phyloP scores from a whole-genome alignment of 306 rosid genomes.

The Echinosophora koreensis region DNA sequence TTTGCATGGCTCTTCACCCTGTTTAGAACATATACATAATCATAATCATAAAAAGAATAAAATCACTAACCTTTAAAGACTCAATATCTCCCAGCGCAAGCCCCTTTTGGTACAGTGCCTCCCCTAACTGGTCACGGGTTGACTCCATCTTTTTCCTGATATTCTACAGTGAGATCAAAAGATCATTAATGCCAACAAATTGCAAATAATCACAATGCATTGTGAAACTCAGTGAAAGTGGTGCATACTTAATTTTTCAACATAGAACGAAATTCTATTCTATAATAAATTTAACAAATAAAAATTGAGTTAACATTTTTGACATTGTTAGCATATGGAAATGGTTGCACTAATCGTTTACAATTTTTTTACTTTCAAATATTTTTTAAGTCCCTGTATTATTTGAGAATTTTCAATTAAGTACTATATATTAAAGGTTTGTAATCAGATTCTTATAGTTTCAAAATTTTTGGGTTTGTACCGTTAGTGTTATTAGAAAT shows the following conservation, averaged over 20 bases:
- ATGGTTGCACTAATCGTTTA: background rate
- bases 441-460: background rate
- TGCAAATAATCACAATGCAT: constrained; percentile 25
- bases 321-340: background rate
- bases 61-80: constrained; percentile 71
- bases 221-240: background rate
- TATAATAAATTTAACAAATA: background rate
- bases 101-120: constrained; percentile 92
- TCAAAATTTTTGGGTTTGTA: background rate
- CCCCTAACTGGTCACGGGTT: constrained; percentile 85
- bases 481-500: background rate
- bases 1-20: constrained; percentile 20
- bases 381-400: background rate
- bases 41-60: constrained; percentile 32
- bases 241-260: background rate
- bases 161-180: constrained; percentile 54
- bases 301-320: constrained; percentile 6
- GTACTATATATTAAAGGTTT: background rate
- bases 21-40: constrained; percentile 17
- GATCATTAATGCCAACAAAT: constrained; percentile 36
- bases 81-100: constrained; percentile 80
- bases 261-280: constrained; percentile 6
- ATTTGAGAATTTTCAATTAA: background rate
- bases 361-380: constrained; percentile 1
- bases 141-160: constrained; percentile 86